A percentile compares a stretch with the other conserved stretches of the same genome.
These are phyloP conservation scores for Cryphonectria nitschkei DNA, from an alignment of 2,329 filamentous ascomycete genomes.

Conservation along the genomic window DNA sequence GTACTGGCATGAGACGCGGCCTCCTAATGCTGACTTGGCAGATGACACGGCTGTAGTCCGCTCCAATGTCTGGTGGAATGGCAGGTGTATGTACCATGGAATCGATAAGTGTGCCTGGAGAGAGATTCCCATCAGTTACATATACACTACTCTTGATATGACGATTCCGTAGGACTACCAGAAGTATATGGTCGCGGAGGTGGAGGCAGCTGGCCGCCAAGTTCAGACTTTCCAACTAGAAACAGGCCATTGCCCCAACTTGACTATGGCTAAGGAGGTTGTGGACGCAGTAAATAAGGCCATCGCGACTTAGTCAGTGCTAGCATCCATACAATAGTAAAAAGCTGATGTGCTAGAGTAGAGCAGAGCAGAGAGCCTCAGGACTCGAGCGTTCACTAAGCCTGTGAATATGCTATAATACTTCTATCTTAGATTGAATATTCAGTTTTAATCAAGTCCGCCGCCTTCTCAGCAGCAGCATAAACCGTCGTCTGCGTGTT, in stretches of 20 bases:
- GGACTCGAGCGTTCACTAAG: too few relatives aligned
- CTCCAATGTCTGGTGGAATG: constrained; percentile 10
- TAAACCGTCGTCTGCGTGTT: constrained; percentile 17
- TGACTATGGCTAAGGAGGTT: constrained; percentile 20
- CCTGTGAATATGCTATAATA: too few relatives aligned
- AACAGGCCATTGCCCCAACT: constrained; percentile 23
- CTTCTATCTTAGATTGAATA: neutral
- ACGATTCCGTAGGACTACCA: constrained; percentile 22
- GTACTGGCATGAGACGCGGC: neutral
- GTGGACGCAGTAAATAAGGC: constrained; percentile 18
- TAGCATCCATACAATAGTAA: too few relatives aligned
- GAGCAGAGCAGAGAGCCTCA: too few relatives aligned
- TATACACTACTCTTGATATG: constrained; percentile 18
- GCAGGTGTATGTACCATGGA: constrained; percentile 6
- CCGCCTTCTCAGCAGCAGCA: constrained; percentile 14
- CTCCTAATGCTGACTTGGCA: neutral
- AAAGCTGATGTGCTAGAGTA: too few relatives aligned
- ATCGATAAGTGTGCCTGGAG: constrained; percentile 12
- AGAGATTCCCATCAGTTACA: constrained; percentile 16
- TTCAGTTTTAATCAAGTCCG: neutral
- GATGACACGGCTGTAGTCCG: neutral
- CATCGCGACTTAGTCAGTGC: too few relatives aligned
- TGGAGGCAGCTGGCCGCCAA: constrained; percentile 11
- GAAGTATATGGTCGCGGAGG: constrained; percentile 18
- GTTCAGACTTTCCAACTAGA: constrained; percentile 22